Evolutionary conservation across 1,139 yeast species (phyloP).

Genomic region (Candida neerlandica): DNA sequence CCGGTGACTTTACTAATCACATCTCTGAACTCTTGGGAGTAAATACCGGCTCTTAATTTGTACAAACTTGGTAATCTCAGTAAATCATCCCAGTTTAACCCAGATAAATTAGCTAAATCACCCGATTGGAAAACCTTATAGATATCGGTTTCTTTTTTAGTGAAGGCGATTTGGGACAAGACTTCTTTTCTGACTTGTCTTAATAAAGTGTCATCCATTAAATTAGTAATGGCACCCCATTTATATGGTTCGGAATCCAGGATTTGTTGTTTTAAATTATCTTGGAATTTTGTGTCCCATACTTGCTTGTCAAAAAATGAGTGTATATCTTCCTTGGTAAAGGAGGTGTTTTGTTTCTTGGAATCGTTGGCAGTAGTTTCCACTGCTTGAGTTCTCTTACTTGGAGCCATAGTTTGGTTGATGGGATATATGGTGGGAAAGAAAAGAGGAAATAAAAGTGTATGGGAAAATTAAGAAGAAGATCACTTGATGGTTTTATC

Average conservation of each 20-base stretch:
- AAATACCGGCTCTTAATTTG: conserved; percentile 81
- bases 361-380: conserved; percentile 3
- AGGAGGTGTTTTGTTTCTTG: conserved; percentile 26
- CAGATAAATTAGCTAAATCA: conserved; percentile 90
- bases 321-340: conserved; percentile 41
- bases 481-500: neutral
- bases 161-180: conserved; percentile 79
- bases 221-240: conserved; percentile 81
- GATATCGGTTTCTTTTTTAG: conserved; percentile 94
- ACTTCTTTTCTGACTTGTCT: conserved; percentile 85
- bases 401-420: conserved; percentile 4
- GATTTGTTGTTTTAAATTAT: conserved; percentile 41
- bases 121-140: conserved; percentile 95
- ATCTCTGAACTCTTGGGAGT: conserved; percentile 82
- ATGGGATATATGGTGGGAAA: too few species aligned
- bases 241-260: conserved; percentile 70
- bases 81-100: conserved; percentile 76
- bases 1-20: conserved; percentile 81
- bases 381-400: conserved; percentile 9
- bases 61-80: conserved; percentile 71
- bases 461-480: neutral
- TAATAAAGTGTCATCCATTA: conserved; percentile 76
- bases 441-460: neutral
- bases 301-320: conserved; percentile 56
- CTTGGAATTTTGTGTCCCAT: conserved; percentile 51